Evolutionary conservation across 2,329 filamentous ascomycete genomes (phyloP).

Genomic region (Botryotinia convoluta): DNA sequence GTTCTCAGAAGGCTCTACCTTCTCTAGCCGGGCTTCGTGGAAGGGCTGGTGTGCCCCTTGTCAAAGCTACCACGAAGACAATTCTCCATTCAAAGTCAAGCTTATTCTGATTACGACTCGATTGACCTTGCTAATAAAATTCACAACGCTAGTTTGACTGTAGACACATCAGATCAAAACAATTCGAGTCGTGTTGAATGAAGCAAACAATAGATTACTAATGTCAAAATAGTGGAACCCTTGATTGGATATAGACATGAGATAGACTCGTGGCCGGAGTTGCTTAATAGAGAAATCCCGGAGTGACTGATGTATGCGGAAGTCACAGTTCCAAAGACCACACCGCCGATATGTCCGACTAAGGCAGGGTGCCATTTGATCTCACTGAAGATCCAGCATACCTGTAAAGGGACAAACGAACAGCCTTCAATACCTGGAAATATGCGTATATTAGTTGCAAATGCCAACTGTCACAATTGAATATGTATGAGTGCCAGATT

Average conservation of each 20-base stretch:
- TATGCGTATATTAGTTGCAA: not conserved
- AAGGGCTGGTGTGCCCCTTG: not conserved
- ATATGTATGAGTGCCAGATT: not conserved
- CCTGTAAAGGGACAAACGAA: not conserved
- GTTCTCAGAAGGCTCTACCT: not conserved
- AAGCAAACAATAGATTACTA: not conserved
- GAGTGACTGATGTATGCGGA: not conserved
- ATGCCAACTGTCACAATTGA: not conserved
- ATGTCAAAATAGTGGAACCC: not conserved
- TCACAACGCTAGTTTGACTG: not conserved
- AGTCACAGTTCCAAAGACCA: not conserved
- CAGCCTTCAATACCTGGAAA: not conserved
- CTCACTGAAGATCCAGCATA: not conserved
- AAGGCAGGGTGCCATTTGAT: not conserved
- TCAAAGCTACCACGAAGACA: not conserved
- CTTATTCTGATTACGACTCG: not conserved
- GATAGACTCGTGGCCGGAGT: not conserved
- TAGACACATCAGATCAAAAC: not conserved
- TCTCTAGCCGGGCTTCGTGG: not conserved
- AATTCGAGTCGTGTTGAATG: not conserved
- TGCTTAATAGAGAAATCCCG: no score
- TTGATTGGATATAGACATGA: not conserved
- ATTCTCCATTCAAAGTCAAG: not conserved
- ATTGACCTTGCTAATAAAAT: not conserved
- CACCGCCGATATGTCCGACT: not conserved